Evolutionary conservation across 495 filamentous ascomycete genomes (phyloP).

Genomic region (Lineolata rhizophorae): DNA sequence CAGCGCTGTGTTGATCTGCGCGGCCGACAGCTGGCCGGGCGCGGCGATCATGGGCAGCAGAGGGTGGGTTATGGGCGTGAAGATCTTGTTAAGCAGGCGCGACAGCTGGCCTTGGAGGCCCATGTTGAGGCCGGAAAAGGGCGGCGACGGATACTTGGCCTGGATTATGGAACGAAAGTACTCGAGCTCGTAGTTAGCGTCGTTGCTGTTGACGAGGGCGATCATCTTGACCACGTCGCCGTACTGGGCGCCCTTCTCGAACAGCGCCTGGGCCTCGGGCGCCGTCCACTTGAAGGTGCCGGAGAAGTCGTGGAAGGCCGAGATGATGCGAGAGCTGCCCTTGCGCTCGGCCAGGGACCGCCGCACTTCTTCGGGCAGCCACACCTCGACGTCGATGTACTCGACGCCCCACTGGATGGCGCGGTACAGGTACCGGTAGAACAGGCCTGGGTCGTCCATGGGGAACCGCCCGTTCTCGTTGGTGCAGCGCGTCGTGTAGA

Average conservation of each 20-base stretch:
- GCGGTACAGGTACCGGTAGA: slow-evolving; percentile 52
- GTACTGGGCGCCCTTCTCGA: slow-evolving; percentile 44
- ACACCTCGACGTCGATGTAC: slow-evolving; percentile 71
- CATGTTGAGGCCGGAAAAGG: slow-evolving; percentile 71
- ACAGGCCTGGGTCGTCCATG: slow-evolving; percentile 52
- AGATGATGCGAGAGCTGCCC: slow-evolving; percentile 62
- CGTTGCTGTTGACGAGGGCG: slow-evolving; percentile 49
- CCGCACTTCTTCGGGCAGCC: slow-evolving; percentile 59
- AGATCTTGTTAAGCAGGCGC: slow-evolving; percentile 57
- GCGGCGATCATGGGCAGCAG: slow-evolving; percentile 66
- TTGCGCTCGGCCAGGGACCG: slow-evolving; percentile 39
- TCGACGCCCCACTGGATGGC: slow-evolving; percentile 74
- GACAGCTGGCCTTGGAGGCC: slow-evolving; percentile 65
- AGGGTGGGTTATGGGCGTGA: slow-evolving; percentile 71
- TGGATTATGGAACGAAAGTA: slow-evolving; percentile 65
- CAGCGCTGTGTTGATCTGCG: slow-evolving; percentile 60
- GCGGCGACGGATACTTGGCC: slow-evolving; percentile 37
- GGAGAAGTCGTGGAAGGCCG: slow-evolving; percentile 70
- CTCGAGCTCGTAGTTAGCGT: slow-evolving; percentile 72
- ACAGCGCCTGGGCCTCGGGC: slow-evolving; percentile 41
- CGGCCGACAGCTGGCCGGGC: slow-evolving; percentile 61
- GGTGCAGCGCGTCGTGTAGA: slow-evolving; percentile 64
- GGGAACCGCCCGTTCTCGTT: slow-evolving; percentile 65
- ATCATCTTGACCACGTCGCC: slow-evolving; percentile 82
- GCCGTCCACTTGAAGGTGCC: slow-evolving; percentile 67